Percentiles rank a stretch among this genome's conserved stretches.
These are phyloP conservation scores for Conticribra weissflogii DNA, from an alignment of 108 stramenopile genomes.

Conservation along the genomic window DNA sequence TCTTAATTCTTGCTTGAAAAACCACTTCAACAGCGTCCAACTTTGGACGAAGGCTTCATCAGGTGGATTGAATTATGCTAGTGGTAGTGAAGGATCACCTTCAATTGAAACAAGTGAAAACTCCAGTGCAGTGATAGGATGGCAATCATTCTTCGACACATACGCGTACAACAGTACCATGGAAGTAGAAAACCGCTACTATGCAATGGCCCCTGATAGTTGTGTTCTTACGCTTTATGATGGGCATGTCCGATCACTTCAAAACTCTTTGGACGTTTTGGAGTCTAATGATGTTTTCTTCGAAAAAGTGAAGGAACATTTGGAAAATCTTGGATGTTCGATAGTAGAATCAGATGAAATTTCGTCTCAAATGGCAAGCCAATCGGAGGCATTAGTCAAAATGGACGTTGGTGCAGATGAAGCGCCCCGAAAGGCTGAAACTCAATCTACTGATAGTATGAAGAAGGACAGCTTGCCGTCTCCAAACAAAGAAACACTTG, in stretches of 20 bases:
- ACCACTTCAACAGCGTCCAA: constrained; percentile 70
- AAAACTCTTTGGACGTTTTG: constrained; percentile 66
- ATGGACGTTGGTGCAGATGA: constrained; percentile 9
- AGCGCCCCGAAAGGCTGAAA: constrained; percentile 4
- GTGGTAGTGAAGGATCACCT: constrained; percentile 29
- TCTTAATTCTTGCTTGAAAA: constrained; percentile 74
- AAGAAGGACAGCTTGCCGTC: constrained; percentile 20
- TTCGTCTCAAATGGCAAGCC: background rate
- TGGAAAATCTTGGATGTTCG: constrained; percentile 67
- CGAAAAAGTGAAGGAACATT: constrained; percentile 52
- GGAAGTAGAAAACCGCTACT: constrained; percentile 84
- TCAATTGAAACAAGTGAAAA: no score
- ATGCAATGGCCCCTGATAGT: constrained; percentile 80
- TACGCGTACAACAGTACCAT: constrained; percentile 77
- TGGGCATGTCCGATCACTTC: constrained; percentile 79
- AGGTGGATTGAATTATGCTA: constrained; percentile 65
- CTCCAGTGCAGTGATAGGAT: constrained; percentile 55
- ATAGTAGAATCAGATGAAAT: constrained; percentile 22
- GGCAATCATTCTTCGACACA: constrained; percentile 84
- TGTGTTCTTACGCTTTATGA: constrained; percentile 85
- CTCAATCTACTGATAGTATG: constrained; percentile 15
- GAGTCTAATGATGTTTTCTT: constrained; percentile 56
- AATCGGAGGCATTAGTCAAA: constrained; percentile 1
- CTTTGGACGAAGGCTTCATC: constrained; percentile 81
- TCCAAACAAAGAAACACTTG: constrained; percentile 37